Base-by-base conservation (phyloP, 2,329 filamentous ascomycete genomes). In the Cercospora canescens region DNA sequence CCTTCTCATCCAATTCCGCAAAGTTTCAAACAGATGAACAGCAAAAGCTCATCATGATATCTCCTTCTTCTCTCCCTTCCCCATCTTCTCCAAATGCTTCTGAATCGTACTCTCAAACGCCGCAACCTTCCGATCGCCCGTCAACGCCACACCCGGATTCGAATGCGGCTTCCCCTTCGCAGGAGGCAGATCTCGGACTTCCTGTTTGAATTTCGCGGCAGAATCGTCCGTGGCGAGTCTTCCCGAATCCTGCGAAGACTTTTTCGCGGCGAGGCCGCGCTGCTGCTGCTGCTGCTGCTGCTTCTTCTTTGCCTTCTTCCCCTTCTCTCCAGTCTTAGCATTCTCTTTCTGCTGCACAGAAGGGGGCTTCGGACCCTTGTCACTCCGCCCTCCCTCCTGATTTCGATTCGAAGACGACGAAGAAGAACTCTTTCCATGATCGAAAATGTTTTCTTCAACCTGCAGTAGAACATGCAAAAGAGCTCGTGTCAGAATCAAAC, bases 401-500 rank as follows among this genome's bases (percentile, higher is more conserved):
- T 26, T 48, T 39, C 35, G 59, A 16, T 61, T 9, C 18, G 52
- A 6, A 14, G 28, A 37, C n/a, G 59, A 48, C 7, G 26, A 34
- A 24, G 37, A 4, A 16, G 26, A n/a, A n/a, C n/a, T n/a, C 32
- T 26, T 35, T 14, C 26, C 45, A 11, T 35, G 6, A n/a, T 45
- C 28, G 28, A 18, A 50, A 67, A 41, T n/a, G 54, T 56, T 26
- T 64, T 60, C 62, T 65, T 63, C 64, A 50, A 50, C 68, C 68
- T 70, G 52, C 61, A 57, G 60, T 26, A 62, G 11, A 57, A 34
- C 6, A 58, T 32, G 62, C 60, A 62, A 60, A 65, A 68, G 57
- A 55, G 61, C 57, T 60, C 63, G 65, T 64, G 59, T 61, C 59
- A 62, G 66, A 67, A 63, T 50, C 45, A 50, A 50, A 50, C 45